Evolutionary conservation across 1,284 basidiomycete genomes (phyloP), one percentile per base, ranked within the genome.

Genomic region (Phenoliferia sp.): DNA sequence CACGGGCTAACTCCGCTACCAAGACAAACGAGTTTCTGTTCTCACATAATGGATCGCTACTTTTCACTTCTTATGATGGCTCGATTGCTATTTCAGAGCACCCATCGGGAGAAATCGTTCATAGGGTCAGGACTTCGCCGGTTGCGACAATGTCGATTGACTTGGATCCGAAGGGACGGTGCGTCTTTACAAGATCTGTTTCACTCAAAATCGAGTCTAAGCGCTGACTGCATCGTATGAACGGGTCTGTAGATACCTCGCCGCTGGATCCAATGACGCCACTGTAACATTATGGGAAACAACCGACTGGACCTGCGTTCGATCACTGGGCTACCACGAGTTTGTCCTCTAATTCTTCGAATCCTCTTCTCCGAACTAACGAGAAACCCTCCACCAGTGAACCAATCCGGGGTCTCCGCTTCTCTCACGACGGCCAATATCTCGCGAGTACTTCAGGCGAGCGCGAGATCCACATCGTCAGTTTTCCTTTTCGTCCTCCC

Each of bases 21-120:
- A 12, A 73, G 69, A 70, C 70, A 19, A 73, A 73, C 67, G 72
- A 73, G 35, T 58, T 64, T 32, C 35, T 66, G 29, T 73, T 73
- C 52, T 65, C 68, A 4, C 70, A 73, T 50, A 67, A 68, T n/a
- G 70, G 70, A n/a, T 44, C 67, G 4, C 54, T 73, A 17, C 64
- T 73, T 35, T n/a, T 68, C 28, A 72, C 64, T 0, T 48, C 66
- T 4, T 32, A 65, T 29, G 62, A 66, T 2, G 72, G 72, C n/a
- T 17, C 32, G 1, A 28, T 62, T 3, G 31, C 44, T 7, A 62
- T 73, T 35, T 35, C 59, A 17, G 39, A 62, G 2, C 69, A 64
- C 57, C 72, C 72, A 10, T 58, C 60, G 1, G 55, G 63, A 26
- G 63, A 66, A 28, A 36, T 32, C 2, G 31, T 73, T 0, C 63